Evolutionary conservation across 805 yeast species (phyloP).

Genomic region (Hanseniaspora osmophila): DNA sequence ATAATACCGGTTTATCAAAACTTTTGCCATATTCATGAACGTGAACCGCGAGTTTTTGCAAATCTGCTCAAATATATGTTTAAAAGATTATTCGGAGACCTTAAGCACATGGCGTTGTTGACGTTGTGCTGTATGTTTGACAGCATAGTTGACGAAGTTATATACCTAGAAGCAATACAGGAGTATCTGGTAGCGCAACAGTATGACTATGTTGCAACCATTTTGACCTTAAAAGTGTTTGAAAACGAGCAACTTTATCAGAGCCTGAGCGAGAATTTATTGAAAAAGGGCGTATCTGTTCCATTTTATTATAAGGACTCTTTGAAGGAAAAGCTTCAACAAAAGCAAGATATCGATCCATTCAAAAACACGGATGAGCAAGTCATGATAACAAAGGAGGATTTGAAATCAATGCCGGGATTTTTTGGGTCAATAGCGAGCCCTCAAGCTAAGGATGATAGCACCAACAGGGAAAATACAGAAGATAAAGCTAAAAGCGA

Average conservation of each 20-base stretch:
- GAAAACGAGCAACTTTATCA: neutral
- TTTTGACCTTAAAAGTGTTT: neutral
- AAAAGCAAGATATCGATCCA: neutral
- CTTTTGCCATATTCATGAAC: neutral
- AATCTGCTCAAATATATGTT: neutral
- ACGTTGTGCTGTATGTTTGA: neutral
- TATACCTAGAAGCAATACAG: neutral
- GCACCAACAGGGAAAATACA: no score
- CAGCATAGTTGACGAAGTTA: neutral
- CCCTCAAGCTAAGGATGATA: no score
- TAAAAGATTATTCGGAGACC: neutral
- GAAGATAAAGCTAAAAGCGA: neutral
- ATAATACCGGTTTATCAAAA: neutral
- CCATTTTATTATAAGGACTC: neutral
- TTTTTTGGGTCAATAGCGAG: neutral
- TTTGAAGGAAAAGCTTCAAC: neutral
- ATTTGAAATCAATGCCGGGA: neutral
- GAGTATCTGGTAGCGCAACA: neutral
- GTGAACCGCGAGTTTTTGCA: neutral
- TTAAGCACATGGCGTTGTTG: neutral
- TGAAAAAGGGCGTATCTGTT: neutral
- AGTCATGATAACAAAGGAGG: neutral
- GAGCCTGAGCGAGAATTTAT: neutral
- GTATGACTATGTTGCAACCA: neutral
- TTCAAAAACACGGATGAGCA: neutral